These are phyloP conservation scores for Collybiopsis confluens DNA, from an alignment of 768 basidiomycete genomes.

Conservation along the genomic window DNA sequence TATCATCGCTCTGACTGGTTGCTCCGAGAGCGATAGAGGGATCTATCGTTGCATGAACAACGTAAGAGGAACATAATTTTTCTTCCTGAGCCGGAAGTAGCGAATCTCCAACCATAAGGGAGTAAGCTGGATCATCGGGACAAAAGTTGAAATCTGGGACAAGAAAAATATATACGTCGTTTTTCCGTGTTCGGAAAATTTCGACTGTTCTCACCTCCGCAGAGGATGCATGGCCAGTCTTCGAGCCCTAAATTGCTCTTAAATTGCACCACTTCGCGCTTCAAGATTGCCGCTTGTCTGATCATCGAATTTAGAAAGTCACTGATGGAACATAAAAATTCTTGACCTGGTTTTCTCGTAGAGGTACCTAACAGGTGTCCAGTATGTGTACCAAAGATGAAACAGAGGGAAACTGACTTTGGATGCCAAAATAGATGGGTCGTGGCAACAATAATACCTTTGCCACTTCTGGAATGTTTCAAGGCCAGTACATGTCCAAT, in stretches of 20 bases:
- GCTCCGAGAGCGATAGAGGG: slow-evolving; percentile 39
- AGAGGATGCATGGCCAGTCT: slow-evolving; percentile 77
- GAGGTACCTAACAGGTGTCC: slow-evolving; percentile 43
- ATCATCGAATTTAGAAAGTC: slow-evolving; percentile 1
- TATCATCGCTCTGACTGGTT: slow-evolving; percentile 33
- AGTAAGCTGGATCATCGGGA: slow-evolving; percentile 79
- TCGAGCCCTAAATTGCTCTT: slow-evolving; percentile 36
- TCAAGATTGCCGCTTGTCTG: slow-evolving; percentile 76
- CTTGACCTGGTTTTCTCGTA: slow-evolving; percentile 78
- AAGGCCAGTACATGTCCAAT: slow-evolving; percentile 75
- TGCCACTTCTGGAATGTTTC: slow-evolving; percentile 31
- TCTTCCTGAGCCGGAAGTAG: slow-evolving; percentile 53
- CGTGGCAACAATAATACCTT: slow-evolving; percentile 75
- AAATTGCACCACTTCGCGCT: slow-evolving; percentile 60
- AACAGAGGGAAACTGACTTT: slow-evolving; percentile 34
- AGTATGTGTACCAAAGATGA: not conserved
- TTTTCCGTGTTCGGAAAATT: not conserved
- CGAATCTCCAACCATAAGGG: slow-evolving; percentile 61
- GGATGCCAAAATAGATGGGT: slow-evolving; percentile 98
- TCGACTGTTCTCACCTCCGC: slow-evolving; percentile 61
- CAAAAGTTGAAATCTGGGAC: slow-evolving; percentile 78
- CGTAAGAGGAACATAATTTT: slow-evolving; percentile 55
- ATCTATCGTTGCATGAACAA: slow-evolving; percentile 71
- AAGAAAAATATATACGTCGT: slow-evolving; percentile 4
- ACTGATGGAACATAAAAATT: not conserved